These are phyloP conservation scores for Ophiostoma sp. DNA, from an alignment of 2,329 filamentous ascomycete species.

Conservation along the genomic window DNA sequence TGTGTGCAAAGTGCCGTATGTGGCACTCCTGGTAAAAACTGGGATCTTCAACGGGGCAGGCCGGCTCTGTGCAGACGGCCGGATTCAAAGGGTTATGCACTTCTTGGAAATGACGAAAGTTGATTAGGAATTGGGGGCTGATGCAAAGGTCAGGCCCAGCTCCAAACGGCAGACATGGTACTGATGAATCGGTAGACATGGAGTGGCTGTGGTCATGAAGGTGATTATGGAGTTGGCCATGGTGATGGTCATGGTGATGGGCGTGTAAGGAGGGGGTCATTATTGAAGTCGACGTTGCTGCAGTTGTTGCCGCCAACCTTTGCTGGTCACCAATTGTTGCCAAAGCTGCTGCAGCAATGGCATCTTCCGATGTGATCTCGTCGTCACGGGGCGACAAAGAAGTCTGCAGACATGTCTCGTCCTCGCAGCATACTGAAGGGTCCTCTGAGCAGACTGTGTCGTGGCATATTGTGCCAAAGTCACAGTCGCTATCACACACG, in stretches of 20 bases:
- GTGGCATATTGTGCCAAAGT: slow-evolving; percentile 26
- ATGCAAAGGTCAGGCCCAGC: slow-evolving; percentile 25
- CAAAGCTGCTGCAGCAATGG: slow-evolving; percentile 27
- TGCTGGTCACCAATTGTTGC: slow-evolving; percentile 24
- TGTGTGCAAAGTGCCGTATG: slow-evolving; percentile 21
- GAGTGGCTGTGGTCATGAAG: slow-evolving; percentile 14
- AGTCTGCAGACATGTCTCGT: slow-evolving; percentile 26
- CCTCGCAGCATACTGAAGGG: slow-evolving; percentile 27
- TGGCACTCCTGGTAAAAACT: slow-evolving; percentile 29
- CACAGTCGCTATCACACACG: slow-evolving; percentile 28
- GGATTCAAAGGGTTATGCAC: slow-evolving; percentile 27
- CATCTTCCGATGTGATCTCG: slow-evolving; percentile 24
- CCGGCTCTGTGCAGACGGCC: slow-evolving; percentile 21
- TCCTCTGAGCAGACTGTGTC: slow-evolving; percentile 26
- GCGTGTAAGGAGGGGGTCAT: slow-evolving; percentile 2
- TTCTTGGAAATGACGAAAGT: slow-evolving; percentile 27
- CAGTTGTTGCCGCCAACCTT: slow-evolving; percentile 18
- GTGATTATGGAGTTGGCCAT: not conserved
- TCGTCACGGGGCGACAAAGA: not conserved
- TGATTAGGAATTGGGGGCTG: slow-evolving; percentile 28
- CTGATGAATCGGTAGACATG: not conserved
- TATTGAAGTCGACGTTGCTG: slow-evolving; percentile 17
- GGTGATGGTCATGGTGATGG: slow-evolving; percentile 12
- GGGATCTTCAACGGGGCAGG: slow-evolving; percentile 28
- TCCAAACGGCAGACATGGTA: slow-evolving; percentile 19